Conservation (phyloP, 176 grass and related monocot species). For the Rhynchospora pubera region DNA sequence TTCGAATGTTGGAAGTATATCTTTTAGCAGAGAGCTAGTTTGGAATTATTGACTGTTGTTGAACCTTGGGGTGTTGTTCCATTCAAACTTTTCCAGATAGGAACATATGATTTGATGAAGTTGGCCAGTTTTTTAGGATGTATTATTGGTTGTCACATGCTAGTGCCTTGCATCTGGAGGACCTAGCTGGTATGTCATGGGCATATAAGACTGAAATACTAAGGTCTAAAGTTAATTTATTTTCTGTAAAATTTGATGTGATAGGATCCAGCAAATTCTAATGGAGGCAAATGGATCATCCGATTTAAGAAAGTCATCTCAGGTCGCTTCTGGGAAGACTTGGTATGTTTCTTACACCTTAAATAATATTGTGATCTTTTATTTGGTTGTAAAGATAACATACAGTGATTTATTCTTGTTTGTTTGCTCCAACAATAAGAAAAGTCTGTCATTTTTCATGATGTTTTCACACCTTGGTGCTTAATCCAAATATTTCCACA, state of each 20-base stretch:
- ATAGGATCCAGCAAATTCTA: constrained; percentile 76
- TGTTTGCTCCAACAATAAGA: background rate
- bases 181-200: background rate
- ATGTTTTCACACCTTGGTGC: background rate
- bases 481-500: background rate
- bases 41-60: background rate
- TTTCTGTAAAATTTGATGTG: constrained; percentile 27
- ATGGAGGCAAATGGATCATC: constrained; percentile 98
- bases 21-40: background rate
- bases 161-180: background rate
- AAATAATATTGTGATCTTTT: constrained; percentile 14
- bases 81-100: background rate
- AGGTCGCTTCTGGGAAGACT: constrained; percentile 97
- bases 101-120: background rate
- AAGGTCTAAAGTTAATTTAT: background rate
- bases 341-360: constrained; percentile 41
- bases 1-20: background rate
- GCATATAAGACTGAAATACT: background rate
- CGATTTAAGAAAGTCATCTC: constrained; percentile 92
- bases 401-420: background rate
- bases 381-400: background rate
- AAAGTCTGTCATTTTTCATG: background rate
- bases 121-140: background rate
- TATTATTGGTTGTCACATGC: background rate
- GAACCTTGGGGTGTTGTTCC: background rate